Evolutionary conservation across 495 filamentous ascomycete species (phyloP).

Genomic region (Achaetomiella virescens): DNA sequence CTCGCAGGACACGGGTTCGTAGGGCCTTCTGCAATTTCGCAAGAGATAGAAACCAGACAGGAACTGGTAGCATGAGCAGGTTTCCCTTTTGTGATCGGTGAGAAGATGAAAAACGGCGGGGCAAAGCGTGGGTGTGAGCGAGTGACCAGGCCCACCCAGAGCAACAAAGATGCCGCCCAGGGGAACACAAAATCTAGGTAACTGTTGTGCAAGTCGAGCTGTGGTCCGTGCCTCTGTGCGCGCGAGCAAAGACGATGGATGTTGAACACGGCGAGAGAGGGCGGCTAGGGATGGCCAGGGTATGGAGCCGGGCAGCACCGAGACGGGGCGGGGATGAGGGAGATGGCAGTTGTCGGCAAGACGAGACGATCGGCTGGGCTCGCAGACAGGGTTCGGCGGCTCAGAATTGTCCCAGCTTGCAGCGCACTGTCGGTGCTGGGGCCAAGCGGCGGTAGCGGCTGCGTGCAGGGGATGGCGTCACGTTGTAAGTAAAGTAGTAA

Average conservation of each 20-base stretch:
- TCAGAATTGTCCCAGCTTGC: constrained; percentile 11
- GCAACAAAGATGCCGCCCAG: constrained; percentile 18
- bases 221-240: constrained; percentile 31
- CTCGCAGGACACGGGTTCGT: constrained; percentile 37
- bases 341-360: constrained; percentile 9
- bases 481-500: constrained; percentile 4
- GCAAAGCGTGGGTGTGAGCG: constrained; percentile 18
- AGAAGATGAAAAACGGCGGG: constrained; percentile 16
- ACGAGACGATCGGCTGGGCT: constrained; percentile 22
- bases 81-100: constrained; percentile 23
- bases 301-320: constrained; percentile 13
- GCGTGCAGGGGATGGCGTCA: constrained; percentile 10
- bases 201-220: constrained; percentile 26
- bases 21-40: constrained; percentile 25
- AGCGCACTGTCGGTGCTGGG: not conserved
- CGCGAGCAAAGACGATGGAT: constrained; percentile 23
- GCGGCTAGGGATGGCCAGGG: constrained; percentile 40
- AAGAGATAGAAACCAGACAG: constrained; percentile 21
- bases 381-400: constrained; percentile 18
- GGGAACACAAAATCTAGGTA: constrained; percentile 26
- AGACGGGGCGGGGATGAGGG: constrained; percentile 12
- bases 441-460: constrained; percentile 15
- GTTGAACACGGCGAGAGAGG: constrained; percentile 33
- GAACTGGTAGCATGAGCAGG: not conserved
- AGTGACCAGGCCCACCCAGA: constrained; percentile 25